A percentile compares a stretch with the other conserved stretches of the same genome.
Conservation (phyloP, 257 asterid genomes). For the Agastache rugosa region DNA sequence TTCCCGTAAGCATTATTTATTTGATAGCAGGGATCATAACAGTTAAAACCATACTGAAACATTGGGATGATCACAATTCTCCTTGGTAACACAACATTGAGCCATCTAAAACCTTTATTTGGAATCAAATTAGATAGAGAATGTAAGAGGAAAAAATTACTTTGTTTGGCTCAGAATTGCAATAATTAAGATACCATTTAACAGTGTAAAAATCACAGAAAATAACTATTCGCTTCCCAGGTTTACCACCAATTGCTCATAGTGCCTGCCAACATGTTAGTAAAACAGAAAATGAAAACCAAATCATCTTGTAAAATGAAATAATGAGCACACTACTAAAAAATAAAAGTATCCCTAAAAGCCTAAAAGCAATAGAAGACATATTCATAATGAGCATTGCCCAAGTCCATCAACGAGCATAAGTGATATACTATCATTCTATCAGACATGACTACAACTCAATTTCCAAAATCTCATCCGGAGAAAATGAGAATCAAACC, state of each 20-base stretch:
- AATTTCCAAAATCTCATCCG: slow-evolving; percentile 5
- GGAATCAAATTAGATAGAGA: slow-evolving; percentile 1
- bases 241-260: neutral
- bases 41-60: neutral
- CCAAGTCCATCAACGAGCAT: neutral
- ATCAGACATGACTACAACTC: slow-evolving; percentile 11
- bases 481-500: slow-evolving; percentile 51
- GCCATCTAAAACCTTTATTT: neutral
- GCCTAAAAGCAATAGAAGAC: slow-evolving; percentile 7
- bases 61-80: neutral
- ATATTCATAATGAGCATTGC: slow-evolving; percentile 8
- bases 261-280: neutral
- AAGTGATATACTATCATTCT: neutral
- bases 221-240: neutral
- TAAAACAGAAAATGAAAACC: neutral
- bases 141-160: neutral
- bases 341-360: slow-evolving; percentile 12
- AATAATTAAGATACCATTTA: too few relatives aligned
- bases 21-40: neutral
- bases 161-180: neutral
- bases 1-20: neutral
- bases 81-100: slow-evolving; percentile 5
- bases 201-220: too few relatives aligned
- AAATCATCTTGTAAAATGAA: neutral
- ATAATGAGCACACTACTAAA: slow-evolving; percentile 1